Evolutionary conservation across 768 basidiomycete genomes (phyloP), one percentile per base, ranked within the genome.

Genomic region (Rubroboletus pulcherrimus): DNA sequence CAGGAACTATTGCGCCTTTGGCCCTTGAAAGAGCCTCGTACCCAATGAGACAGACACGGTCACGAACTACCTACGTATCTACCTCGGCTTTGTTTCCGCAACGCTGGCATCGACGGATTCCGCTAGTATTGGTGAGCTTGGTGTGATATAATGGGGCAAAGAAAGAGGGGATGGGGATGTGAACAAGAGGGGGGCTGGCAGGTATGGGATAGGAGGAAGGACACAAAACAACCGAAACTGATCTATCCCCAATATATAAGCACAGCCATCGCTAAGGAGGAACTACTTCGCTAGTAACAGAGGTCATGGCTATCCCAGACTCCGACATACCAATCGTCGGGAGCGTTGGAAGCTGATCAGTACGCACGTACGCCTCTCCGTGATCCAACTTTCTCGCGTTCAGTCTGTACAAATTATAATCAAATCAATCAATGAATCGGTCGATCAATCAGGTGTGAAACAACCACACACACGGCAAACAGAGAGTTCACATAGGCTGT

Each of bases 131-230:
- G n/a, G n/a, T n/a, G n/a, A n/a, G n/a, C n/a, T n/a, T n/a, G n/a
- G n/a, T n/a, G n/a, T n/a, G n/a, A n/a, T n/a, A n/a, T n/a, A n/a
- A n/a, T n/a, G 72, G 52, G 37, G 74, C 56, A 49, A 82, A 63
- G 61, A 82, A 74, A 8, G 81, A 75, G 24, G 80, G 70, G n/a
- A 79, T 60, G 15, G 80, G 79, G 59, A 82, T 71, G 50, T 74
- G 73, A 51, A 79, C 69, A 40, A 77, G 71, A n/a, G 71, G 61
- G 55, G 63, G n/a, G n/a, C n/a, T n/a, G n/a, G n/a, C n/a, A n/a
- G n/a, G n/a, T n/a, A n/a, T 59, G 9, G 73, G n/a, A n/a, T n/a
- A 67, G 2, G 77, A 77, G 11, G 77, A 12, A n/a, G n/a, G n/a
- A n/a, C n/a, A 14, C 4, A 21, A 8, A 35, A 49, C 7, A 29